These are phyloP conservation scores for Metschnikowia rubicola DNA, from an alignment of 805 yeast species.

Conservation along the genomic window DNA sequence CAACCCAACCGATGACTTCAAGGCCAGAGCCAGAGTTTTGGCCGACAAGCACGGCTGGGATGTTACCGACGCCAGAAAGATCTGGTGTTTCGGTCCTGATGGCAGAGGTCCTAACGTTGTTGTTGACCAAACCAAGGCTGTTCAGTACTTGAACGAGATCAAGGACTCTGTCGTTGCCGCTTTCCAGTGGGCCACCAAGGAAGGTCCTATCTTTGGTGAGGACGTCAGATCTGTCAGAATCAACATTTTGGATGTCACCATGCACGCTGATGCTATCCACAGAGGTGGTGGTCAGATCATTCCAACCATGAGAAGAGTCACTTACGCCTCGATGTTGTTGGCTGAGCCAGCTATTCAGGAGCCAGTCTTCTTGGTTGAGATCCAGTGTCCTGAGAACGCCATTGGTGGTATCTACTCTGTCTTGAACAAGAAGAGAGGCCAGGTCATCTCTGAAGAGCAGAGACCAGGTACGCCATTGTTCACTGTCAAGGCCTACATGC, in stretches of 20 bases:
- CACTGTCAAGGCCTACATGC: conserved; percentile 99
- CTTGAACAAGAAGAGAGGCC: conserved; percentile 99
- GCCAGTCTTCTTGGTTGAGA: conserved; percentile 98
- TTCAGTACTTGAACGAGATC: conserved; percentile 97
- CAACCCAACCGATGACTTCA: conserved; percentile 95
- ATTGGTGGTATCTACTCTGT: conserved; percentile 99
- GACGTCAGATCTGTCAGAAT: conserved; percentile 92
- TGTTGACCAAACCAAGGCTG: conserved; percentile 99
- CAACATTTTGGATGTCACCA: conserved; percentile 97
- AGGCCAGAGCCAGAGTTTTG: conserved; percentile 97
- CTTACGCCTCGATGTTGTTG: conserved; percentile 95
- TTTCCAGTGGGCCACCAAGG: conserved; percentile 99
- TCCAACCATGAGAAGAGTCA: conserved; percentile 99
- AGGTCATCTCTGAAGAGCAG: conserved; percentile 98
- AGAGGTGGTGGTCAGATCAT: conserved; percentile 99
- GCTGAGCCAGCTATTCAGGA: conserved; percentile 99
- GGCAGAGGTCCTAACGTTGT: conserved; percentile 98
- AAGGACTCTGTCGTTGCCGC: conserved; percentile 99
- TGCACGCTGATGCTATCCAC: conserved; percentile 99
- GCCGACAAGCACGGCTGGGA: conserved; percentile 99
- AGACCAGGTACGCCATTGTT: conserved; percentile 99
- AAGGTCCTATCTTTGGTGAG: conserved; percentile 99
- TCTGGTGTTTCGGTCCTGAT: conserved; percentile 99
- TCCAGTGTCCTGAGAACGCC: conserved; percentile 98
- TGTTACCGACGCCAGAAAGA: conserved; percentile 99